Percentiles rank a stretch among this genome's conserved stretches.
Evolutionary conservation across 768 basidiomycete genomes (phyloP).

Genomic region (Rhizopogon vesiculosus): DNA sequence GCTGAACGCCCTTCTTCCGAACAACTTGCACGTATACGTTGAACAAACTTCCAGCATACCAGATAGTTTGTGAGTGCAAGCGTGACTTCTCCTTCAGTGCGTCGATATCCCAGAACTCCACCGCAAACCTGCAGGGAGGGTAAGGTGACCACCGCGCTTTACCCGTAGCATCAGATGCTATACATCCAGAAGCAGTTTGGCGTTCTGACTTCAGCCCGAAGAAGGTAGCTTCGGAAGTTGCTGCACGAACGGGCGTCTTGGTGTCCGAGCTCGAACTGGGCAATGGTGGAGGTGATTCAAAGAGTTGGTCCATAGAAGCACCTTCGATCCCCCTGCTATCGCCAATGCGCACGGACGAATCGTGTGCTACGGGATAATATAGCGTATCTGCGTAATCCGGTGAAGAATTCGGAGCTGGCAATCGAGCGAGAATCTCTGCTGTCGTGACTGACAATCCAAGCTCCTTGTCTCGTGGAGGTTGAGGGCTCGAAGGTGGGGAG

Average conservation of each 20-base stretch:
- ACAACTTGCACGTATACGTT: conserved; percentile 89
- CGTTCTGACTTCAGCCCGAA: conserved; percentile 56
- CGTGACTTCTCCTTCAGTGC: conserved; percentile 80
- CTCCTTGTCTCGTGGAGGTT: conserved; percentile 46
- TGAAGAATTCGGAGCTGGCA: conserved; percentile 18
- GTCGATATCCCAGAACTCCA: conserved; percentile 89
- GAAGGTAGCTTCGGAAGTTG: conserved; percentile 47
- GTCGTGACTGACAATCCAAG: conserved; percentile 58
- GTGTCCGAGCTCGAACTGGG: conserved; percentile 15
- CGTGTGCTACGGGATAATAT: conserved; percentile 63
- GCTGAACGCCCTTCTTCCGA: conserved; percentile 73
- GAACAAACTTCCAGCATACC: conserved; percentile 86
- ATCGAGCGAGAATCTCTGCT: conserved; percentile 40
- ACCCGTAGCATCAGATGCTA: conserved; percentile 38
- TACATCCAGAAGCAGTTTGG: conserved; percentile 36
- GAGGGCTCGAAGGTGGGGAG: conserved; percentile 33
- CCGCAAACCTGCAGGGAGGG: conserved; percentile 79
- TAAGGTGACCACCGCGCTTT: conserved; percentile 59
- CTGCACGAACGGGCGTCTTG: conserved; percentile 21
- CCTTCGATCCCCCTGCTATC: conserved; percentile 52
- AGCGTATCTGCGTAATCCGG: conserved; percentile 24
- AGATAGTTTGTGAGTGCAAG: conserved; percentile 79
- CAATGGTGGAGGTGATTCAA: conserved; percentile 32
- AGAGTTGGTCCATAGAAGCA: conserved; percentile 68
- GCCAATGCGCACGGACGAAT: conserved; percentile 73